These are phyloP conservation scores for Meira nashicola DNA, from an alignment of 1,284 basidiomycete genomes.

Conservation along the genomic window DNA sequence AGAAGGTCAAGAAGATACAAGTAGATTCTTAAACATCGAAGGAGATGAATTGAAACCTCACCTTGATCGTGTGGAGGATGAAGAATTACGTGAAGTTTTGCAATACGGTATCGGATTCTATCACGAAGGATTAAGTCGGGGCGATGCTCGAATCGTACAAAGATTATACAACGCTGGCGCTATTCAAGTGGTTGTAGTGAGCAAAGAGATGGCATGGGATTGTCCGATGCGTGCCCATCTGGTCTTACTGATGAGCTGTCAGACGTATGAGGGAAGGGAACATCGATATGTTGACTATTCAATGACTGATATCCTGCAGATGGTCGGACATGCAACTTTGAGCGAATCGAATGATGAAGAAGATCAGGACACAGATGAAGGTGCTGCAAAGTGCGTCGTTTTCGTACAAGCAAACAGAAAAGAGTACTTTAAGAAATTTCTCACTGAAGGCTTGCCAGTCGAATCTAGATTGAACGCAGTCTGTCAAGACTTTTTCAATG, in stretches of 20 bases:
- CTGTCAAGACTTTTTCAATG: conserved; percentile 94
- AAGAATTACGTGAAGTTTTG: conserved; percentile 72
- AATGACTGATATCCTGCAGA: conserved; percentile 93
- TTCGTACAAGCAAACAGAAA: conserved; percentile 94
- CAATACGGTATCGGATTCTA: conserved; percentile 91
- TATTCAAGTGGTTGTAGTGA: conserved; percentile 88
- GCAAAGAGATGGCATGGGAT: conserved; percentile 93
- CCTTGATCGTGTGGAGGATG: conserved; percentile 76
- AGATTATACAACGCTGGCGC: conserved; percentile 89
- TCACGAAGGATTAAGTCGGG: conserved; percentile 84
- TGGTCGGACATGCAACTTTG: conserved; percentile 89
- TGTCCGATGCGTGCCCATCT: conserved; percentile 88
- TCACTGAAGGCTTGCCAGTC: conserved; percentile 93
- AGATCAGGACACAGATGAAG: conserved; percentile 57
- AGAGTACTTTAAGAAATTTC: conserved; percentile 98
- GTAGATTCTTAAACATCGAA: conserved; percentile 86
- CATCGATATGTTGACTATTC: conserved; percentile 91
- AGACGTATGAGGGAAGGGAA: conserved; percentile 69
- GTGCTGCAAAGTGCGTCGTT: conserved; percentile 81
- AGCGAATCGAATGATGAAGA: conserved; percentile 63
- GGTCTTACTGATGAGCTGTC: conserved; percentile 98
- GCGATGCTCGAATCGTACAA: conserved; percentile 89
- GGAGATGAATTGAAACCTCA: conserved; percentile 77
- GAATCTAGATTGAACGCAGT: conserved; percentile 62
- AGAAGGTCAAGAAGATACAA: conserved; percentile 57